Conservation (phyloP, 2,329 filamentous ascomycete species). For the Rachicladosporium sp. region DNA sequence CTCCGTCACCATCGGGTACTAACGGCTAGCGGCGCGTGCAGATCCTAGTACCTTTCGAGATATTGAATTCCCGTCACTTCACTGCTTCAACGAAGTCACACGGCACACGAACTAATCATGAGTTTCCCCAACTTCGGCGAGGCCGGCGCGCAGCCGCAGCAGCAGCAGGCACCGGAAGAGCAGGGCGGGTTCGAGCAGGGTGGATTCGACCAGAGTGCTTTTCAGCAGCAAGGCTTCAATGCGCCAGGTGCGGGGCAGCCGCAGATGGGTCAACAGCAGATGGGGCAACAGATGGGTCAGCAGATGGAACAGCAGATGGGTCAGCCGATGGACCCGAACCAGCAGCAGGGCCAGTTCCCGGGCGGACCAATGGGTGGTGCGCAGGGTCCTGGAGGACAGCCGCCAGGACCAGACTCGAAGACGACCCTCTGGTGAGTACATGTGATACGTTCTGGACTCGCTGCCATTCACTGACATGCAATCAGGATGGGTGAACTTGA, state of each 20-base stretch:
- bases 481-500: conserved; percentile 98
- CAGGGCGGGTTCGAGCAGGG: conserved; percentile 10
- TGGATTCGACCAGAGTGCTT: conserved; percentile 20
- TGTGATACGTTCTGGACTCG: background rate
- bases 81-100: background rate
- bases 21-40: no score
- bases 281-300: conserved; percentile 30
- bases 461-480: conserved; percentile 3
- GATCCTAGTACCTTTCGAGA: no score
- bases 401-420: conserved; percentile 32
- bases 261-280: conserved; percentile 41
- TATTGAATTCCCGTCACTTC: background rate
- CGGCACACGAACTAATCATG: conserved; percentile 31
- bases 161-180: conserved; percentile 14
- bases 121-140: conserved; percentile 53
- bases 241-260: conserved; percentile 40
- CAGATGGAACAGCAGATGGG: conserved; percentile 40
- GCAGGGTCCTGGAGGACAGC: conserved; percentile 26
- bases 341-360: conserved; percentile 26
- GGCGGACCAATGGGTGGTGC: conserved; percentile 34
- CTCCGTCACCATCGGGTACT: background rate
- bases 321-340: conserved; percentile 40
- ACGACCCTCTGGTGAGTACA: conserved; percentile 40
- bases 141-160: conserved; percentile 46
- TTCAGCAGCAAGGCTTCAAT: conserved; percentile 33